phyloP scores from a whole-genome alignment of 805 yeast species.

The Kazachstania bromeliacearum region DNA sequence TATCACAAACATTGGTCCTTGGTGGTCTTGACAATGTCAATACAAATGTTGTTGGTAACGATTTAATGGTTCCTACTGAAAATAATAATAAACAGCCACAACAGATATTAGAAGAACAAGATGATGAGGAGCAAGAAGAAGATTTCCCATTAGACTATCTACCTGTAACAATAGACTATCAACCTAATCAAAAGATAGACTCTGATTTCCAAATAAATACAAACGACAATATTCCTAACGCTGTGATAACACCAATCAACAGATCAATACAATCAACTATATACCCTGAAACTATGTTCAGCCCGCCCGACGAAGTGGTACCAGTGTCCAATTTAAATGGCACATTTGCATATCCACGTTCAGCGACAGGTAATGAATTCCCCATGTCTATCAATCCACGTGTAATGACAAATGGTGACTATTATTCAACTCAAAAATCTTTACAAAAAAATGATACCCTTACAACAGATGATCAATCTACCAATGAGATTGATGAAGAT shows the following conservation, averaged over 20 bases:
- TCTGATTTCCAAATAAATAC: background rate
- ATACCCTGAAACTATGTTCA: too few relatives aligned
- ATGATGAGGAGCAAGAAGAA: conserved; percentile 35
- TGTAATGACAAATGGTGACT: conserved; percentile 20
- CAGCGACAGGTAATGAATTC: conserved; percentile 3
- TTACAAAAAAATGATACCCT: too few relatives aligned
- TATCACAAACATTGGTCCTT: background rate
- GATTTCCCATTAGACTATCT: conserved; percentile 69
- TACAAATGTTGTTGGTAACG: background rate
- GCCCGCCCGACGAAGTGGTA: conserved; percentile 14
- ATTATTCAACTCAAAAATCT: conserved; percentile 16
- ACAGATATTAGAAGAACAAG: background rate
- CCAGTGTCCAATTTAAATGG: conserved; percentile 10
- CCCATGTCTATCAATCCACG: conserved; percentile 7
- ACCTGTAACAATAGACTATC: conserved; percentile 35
- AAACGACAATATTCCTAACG: too few relatives aligned
- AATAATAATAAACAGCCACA: background rate
- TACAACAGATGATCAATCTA: too few relatives aligned
- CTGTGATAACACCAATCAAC: too few relatives aligned
- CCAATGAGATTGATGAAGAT: too few relatives aligned
- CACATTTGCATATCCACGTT: conserved; percentile 5
- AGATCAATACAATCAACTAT: too few relatives aligned
- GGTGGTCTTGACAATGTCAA: background rate
- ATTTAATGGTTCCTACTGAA: conserved; percentile 19
- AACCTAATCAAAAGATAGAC: conserved; percentile 7